These are phyloP conservation scores for Thymus quinquecostatus DNA, from an alignment of 257 asterid species.

Conservation along the genomic window DNA sequence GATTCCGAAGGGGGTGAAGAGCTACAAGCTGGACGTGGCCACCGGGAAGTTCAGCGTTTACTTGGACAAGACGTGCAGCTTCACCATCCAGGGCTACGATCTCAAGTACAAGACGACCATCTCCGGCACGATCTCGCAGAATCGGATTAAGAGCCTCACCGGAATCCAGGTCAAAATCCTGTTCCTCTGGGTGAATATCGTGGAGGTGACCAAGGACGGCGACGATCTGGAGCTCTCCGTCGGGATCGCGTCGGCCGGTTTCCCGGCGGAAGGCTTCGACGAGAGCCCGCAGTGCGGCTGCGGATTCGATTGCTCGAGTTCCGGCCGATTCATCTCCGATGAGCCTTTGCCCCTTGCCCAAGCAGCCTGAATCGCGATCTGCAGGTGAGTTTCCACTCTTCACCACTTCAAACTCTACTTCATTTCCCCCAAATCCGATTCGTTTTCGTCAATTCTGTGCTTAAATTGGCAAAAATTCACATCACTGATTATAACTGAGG, in stretches of 20 bases:
- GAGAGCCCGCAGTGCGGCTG: conserved; percentile 88
- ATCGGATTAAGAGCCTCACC: conserved; percentile 40
- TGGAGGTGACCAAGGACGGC: conserved; percentile 52
- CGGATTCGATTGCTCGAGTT: conserved; percentile 54
- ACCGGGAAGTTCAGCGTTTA: conserved; percentile 70
- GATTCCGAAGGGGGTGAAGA: conserved; percentile 71
- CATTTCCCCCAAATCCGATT: background rate
- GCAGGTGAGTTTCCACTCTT: background rate
- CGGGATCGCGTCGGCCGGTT: conserved; percentile 68
- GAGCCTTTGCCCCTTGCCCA: conserved; percentile 21
- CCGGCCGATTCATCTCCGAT: conserved; percentile 21
- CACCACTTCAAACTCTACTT: no score
- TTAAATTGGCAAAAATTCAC: background rate
- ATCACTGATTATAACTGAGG: background rate
- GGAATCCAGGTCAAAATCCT: conserved; percentile 76
- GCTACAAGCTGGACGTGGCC: conserved; percentile 59
- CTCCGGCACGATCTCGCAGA: conserved; percentile 57
- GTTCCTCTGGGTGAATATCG: conserved; percentile 63
- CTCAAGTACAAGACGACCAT: conserved; percentile 61
- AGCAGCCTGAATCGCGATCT: conserved; percentile 16
- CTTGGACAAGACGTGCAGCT: conserved; percentile 55
- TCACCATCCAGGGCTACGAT: conserved; percentile 59
- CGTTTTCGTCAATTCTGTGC: background rate
- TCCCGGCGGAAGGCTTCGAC: conserved; percentile 50
- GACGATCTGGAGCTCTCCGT: conserved; percentile 59